Evolutionary conservation across 2,329 filamentous ascomycete genomes (phyloP), one percentile per base, ranked within the genome.

Genomic region (Alternaria ethzedia): DNA sequence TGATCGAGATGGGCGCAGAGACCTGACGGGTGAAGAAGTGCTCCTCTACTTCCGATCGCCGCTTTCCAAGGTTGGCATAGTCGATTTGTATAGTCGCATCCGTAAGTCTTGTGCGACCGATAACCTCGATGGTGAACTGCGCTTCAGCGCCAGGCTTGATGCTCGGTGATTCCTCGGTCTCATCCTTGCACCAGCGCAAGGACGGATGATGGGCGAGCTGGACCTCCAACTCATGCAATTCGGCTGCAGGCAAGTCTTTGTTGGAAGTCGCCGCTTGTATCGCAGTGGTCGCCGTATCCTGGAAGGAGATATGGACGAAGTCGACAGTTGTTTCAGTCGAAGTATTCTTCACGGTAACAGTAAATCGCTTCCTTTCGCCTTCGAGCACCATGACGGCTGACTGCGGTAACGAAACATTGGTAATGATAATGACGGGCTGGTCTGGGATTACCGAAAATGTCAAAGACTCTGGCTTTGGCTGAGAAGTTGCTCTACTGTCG

Each of bases 351-450:
- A 98, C 82, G 0, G 91, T 94, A 15, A 97, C 86, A 0, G 88
- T 90, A 75, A 98, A 96, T 1, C 84, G 83, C 70, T 89, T 90
- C 21, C 87, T 87, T 79, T 99, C 95, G 46, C 96, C 96, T 81
- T 98, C 95, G 6, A 99, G 84, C 11, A 99, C 86, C 94, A 97
- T 97, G 36, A 97, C 83, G 10, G 93, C 92, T 21, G 91, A 92
- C 74, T 97, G 94, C 0, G 91, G 88, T 2, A 97, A 85, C 12
- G 91, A 93, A 4, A 90, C 91, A 8, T 90, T 90, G 73, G 92
- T 90, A 20, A 97, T 86, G 4, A 89, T 82, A 4, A 98, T 83
- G 4, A 92, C 82, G 6, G 96, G 96, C 76, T 97, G 93, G 47
- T 89, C 84, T 3, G 89, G 86, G 61, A 97, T 94, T 23, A 97